These are phyloP conservation scores for Clarireedia monteithiana DNA, from an alignment of 2,329 filamentous ascomycete genomes.

Conservation along the genomic window DNA sequence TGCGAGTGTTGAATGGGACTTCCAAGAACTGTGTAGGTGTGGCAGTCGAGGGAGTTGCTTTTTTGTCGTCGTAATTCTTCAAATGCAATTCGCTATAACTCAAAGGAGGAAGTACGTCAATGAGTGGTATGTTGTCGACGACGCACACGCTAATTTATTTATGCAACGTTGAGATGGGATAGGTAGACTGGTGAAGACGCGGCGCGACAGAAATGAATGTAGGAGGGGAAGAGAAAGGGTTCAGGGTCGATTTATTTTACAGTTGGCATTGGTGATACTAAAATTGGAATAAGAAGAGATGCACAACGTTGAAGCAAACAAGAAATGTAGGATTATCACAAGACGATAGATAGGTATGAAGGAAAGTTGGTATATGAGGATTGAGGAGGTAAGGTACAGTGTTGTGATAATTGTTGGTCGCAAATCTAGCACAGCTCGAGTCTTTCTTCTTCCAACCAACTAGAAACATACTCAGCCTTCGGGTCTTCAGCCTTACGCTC, in stretches of 20 bases:
- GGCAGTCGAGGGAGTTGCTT: neutral
- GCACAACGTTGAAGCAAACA: neutral
- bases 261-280: neutral
- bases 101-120: conserved; percentile 25
- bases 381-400: too few species aligned
- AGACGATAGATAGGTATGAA: neutral
- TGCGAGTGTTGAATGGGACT: neutral
- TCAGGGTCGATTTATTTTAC: neutral
- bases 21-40: neutral
- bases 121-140: conserved; percentile 23
- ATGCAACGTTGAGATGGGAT: conserved; percentile 22
- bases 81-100: conserved; percentile 13
- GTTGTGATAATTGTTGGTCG: too few species aligned
- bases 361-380: too few species aligned
- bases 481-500: too few species aligned
- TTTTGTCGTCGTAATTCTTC: conserved; percentile 9
- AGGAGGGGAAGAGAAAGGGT: neutral
- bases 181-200: neutral
- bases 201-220: neutral
- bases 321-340: neutral
- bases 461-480: too few species aligned
- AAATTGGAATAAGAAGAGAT: neutral
- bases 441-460: too few species aligned
- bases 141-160: conserved; percentile 24
- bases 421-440: too few species aligned